These are phyloP conservation scores for Pseudoperonospora humuli DNA, from an alignment of 352 stramenopile genomes.

Conservation along the genomic window DNA sequence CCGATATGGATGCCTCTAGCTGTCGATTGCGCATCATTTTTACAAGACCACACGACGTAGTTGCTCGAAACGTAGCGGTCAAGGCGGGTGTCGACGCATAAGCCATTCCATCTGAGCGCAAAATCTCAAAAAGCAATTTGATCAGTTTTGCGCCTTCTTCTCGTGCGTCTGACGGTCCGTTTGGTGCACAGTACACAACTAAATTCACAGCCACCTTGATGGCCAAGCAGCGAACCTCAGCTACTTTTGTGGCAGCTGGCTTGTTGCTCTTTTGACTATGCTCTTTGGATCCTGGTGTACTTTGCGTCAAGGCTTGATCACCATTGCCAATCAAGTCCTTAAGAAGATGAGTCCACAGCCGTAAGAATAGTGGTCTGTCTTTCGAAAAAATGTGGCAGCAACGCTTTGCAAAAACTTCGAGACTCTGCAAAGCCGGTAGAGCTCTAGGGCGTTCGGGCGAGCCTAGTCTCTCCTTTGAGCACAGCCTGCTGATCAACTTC, in stretches of 20 bases:
- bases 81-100: conserved; percentile 33
- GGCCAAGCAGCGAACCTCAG: conserved; percentile 47
- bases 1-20: conserved; percentile 40
- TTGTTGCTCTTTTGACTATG: conserved; percentile 15
- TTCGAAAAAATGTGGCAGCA: conserved; percentile 24
- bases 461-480: conserved; percentile 37
- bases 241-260: conserved; percentile 12
- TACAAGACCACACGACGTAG: conserved; percentile 47
- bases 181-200: conserved; percentile 33
- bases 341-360: conserved; percentile 40
- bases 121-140: conserved; percentile 47
- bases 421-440: conserved; percentile 42
- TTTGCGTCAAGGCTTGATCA: conserved; percentile 1
- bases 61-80: conserved; percentile 38
- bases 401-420: conserved; percentile 57
- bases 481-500: conserved; percentile 40
- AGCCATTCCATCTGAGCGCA: conserved; percentile 49
- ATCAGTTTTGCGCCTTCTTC: conserved; percentile 33
- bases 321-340: conserved; percentile 28
- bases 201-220: conserved; percentile 60
- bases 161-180: conserved; percentile 6
- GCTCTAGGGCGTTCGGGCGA: conserved; percentile 12
- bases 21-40: conserved; percentile 52
- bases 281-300: conserved; percentile 11
- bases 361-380: conserved; percentile 19